Percentiles rank a stretch among this genome's conserved stretches.
These are phyloP conservation scores for Penicillium turbatum DNA, from an alignment of 495 filamentous ascomycete genomes.

Conservation along the genomic window DNA sequence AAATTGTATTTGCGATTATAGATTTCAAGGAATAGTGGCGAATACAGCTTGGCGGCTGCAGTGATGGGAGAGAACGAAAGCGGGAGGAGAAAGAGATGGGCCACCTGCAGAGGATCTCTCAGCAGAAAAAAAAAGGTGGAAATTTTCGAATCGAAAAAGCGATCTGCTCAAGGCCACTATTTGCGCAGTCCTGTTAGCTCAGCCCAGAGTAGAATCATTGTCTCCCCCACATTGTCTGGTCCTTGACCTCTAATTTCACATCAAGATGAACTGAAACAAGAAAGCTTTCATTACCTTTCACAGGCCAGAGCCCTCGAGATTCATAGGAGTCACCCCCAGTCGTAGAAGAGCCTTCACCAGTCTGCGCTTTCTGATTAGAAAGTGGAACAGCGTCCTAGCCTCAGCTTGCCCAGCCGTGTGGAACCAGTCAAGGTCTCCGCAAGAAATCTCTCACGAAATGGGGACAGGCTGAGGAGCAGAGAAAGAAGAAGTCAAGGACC, in stretches of 20 bases:
- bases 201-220: background rate
- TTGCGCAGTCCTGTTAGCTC: conserved; percentile 6
- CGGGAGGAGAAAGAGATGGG: conserved; percentile 6
- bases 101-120: conserved; percentile 3
- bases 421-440: conserved; percentile 51
- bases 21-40: conserved; percentile 56
- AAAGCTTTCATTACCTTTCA: conserved; percentile 37
- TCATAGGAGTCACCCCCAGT: conserved; percentile 22
- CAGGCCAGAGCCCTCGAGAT: conserved; percentile 14
- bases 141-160: background rate
- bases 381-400: conserved; percentile 25
- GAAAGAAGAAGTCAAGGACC: conserved; percentile 18
- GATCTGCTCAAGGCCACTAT: conserved; percentile 6
- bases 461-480: conserved; percentile 32
- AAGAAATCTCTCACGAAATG: conserved; percentile 40
- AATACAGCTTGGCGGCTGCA: conserved; percentile 59
- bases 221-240: conserved; percentile 6
- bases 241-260: conserved; percentile 9
- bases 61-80: conserved; percentile 7
- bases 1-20: conserved; percentile 47
- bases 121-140: background rate
- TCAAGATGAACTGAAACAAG: background rate
- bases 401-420: conserved; percentile 43
- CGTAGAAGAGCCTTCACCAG: conserved; percentile 29
- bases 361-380: conserved; percentile 22